Evolutionary conservation across 352 stramenopile genomes (phyloP).

Genomic region (Phytophthora pseudosyringae): DNA sequence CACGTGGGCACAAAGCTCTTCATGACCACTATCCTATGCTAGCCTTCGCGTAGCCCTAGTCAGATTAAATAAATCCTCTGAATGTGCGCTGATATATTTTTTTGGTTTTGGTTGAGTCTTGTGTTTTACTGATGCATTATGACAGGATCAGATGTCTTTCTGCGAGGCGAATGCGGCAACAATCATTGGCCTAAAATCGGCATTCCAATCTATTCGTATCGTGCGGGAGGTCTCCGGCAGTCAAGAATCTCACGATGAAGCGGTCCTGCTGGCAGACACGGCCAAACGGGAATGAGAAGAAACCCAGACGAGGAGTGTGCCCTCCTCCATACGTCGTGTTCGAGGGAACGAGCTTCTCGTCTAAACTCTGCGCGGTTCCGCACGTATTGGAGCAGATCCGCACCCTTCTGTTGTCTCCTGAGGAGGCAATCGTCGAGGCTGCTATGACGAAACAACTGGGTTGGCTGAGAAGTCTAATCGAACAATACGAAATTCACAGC

Average conservation of each 20-base stretch:
- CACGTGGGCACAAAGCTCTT: too few relatives aligned
- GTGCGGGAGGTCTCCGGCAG: too few relatives aligned
- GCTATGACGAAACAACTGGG: neutral
- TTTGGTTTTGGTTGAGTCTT: too few relatives aligned
- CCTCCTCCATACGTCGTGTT: neutral
- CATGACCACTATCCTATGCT: too few relatives aligned
- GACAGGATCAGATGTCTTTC: too few relatives aligned
- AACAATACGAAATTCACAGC: neutral
- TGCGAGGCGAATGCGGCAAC: too few relatives aligned
- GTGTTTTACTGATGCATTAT: too few relatives aligned
- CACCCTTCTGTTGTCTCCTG: neutral
- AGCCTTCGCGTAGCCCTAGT: too few relatives aligned
- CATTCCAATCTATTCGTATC: too few relatives aligned
- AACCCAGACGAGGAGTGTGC: neutral
- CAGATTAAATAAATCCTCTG: too few relatives aligned
- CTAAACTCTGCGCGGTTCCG: neutral
- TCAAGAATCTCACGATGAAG: neutral
- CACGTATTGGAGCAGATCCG: constrained; percentile 1
- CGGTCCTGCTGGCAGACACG: neutral
- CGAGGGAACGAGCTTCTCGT: neutral
- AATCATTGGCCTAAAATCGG: too few relatives aligned
- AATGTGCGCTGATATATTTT: too few relatives aligned
- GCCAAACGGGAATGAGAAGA: neutral
- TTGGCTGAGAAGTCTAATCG: neutral
- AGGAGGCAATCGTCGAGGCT: neutral